These are phyloP conservation scores for Sutorius australiensis DNA, from an alignment of 768 basidiomycete genomes.

Conservation along the genomic window DNA sequence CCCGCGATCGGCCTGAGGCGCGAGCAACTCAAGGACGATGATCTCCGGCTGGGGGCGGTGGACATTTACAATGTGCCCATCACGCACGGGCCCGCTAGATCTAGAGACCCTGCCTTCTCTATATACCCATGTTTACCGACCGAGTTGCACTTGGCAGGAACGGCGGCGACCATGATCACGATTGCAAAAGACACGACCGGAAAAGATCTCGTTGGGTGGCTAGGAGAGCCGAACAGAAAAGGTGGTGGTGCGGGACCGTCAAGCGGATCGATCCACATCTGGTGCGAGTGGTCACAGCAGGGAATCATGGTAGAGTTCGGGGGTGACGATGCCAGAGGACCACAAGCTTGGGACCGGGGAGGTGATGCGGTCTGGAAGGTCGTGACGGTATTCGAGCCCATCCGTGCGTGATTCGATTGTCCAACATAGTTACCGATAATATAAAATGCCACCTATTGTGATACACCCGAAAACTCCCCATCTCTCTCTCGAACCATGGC, in stretches of 20 bases:
- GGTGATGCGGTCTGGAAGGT: slow-evolving; percentile 80
- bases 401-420: not conserved
- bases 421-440: not conserved
- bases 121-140: slow-evolving; percentile 57
- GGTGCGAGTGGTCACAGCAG: slow-evolving; percentile 86
- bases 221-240: slow-evolving; percentile 89
- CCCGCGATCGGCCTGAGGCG: slow-evolving; percentile 44
- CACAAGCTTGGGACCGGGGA: slow-evolving; percentile 84
- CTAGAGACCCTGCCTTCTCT: slow-evolving; percentile 52
- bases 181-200: slow-evolving; percentile 57
- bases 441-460: slow-evolving; percentile 3
- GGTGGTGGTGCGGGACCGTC: slow-evolving; percentile 87
- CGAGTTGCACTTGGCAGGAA: slow-evolving; percentile 36
- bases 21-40: slow-evolving; percentile 47
- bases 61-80: slow-evolving; percentile 74
- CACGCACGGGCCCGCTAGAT: slow-evolving; percentile 35
- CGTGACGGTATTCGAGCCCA: slow-evolving; percentile 54
- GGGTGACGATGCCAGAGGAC: slow-evolving; percentile 70
- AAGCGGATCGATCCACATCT: slow-evolving; percentile 82
- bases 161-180: slow-evolving; percentile 39
- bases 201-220: slow-evolving; percentile 64
- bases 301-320: slow-evolving; percentile 87
- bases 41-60: slow-evolving; percentile 61
- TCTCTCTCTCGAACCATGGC: slow-evolving; percentile 45
- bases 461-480: not conserved